Conservation (phyloP, 2,329 filamentous ascomycete genomes). For the Hirsutella minnesotensis region DNA sequence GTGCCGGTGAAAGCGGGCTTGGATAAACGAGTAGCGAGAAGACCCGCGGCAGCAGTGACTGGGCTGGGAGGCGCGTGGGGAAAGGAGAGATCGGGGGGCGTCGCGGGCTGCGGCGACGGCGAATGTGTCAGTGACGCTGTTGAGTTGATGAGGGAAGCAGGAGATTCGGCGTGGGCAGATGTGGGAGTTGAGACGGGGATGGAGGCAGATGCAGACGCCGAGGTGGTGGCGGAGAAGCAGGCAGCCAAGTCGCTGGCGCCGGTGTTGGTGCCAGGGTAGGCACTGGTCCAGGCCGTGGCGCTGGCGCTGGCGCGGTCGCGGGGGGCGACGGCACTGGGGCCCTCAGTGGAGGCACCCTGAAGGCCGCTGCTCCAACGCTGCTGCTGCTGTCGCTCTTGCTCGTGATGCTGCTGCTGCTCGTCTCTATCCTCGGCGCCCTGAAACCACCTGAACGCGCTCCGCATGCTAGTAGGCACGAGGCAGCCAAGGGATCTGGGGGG, state of each 20-base stretch:
- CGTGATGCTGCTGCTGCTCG: constrained; percentile 5
- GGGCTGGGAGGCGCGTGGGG: constrained; percentile 6
- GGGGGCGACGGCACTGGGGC: background rate
- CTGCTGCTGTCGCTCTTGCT: constrained; percentile 3
- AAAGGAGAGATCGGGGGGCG: constrained; percentile 15
- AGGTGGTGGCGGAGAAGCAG: constrained; percentile 3
- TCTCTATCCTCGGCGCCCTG: constrained; percentile 14
- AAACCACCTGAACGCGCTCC: constrained; percentile 15
- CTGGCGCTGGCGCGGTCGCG: constrained; percentile 3
- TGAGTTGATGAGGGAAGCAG: constrained; percentile 19
- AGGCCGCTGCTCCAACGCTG: constrained; percentile 1
- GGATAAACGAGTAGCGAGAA: background rate
- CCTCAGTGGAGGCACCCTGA: background rate
- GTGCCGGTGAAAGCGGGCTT: background rate
- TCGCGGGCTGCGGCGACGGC: constrained; percentile 23
- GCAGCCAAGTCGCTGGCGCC: constrained; percentile 8
- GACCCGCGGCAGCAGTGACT: no score
- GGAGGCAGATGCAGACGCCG: background rate
- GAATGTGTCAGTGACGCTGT: constrained; percentile 21
- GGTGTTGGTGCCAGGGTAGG: constrained; percentile 3
- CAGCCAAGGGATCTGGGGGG: no score
- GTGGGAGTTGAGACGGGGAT: constrained; percentile 8
- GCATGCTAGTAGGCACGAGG: background rate
- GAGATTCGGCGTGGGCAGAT: constrained; percentile 18
- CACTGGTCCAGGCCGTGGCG: constrained; percentile 3